These are phyloP conservation scores for Sutorius australiensis DNA, from an alignment of 768 basidiomycete genomes.

Conservation along the genomic window DNA sequence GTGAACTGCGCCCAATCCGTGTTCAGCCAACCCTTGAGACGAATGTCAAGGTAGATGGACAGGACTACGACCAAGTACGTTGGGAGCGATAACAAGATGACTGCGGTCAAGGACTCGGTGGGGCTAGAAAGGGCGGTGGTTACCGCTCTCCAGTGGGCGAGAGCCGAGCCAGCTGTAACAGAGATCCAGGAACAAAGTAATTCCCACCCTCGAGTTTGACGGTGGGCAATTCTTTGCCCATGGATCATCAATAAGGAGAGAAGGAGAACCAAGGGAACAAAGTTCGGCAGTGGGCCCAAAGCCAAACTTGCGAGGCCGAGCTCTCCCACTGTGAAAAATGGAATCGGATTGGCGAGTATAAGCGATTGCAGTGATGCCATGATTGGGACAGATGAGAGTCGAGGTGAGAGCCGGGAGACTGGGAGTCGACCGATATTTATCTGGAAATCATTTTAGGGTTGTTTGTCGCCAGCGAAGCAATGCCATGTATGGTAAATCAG, in stretches of 20 bases:
- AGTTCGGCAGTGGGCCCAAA: slow-evolving; percentile 28
- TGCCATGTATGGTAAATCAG: slow-evolving; percentile 1
- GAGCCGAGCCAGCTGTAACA: slow-evolving; percentile 39
- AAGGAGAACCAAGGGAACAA: slow-evolving; percentile 33
- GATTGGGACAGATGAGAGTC: slow-evolving; percentile 10
- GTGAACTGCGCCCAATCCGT: slow-evolving; percentile 43
- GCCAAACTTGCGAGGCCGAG: slow-evolving; percentile 24
- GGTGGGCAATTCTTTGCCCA: slow-evolving; percentile 28
- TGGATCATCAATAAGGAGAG: slow-evolving; percentile 28
- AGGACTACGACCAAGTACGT: slow-evolving; percentile 44
- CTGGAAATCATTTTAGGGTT: slow-evolving; percentile 15
- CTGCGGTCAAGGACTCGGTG: slow-evolving; percentile 43
- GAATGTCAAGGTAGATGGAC: slow-evolving; percentile 38
- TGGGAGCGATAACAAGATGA: slow-evolving; percentile 39
- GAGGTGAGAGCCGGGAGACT: neutral
- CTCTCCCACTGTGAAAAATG: slow-evolving; percentile 24
- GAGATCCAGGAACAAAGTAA: slow-evolving; percentile 33
- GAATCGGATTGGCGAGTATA: slow-evolving; percentile 25
- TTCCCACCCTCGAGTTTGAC: slow-evolving; percentile 29
- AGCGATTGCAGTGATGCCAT: slow-evolving; percentile 24
- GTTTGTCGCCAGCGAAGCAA: slow-evolving; percentile 17
- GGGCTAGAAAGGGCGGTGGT: slow-evolving; percentile 54
- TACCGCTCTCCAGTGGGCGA: slow-evolving; percentile 44
- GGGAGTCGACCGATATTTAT: slow-evolving; percentile 12
- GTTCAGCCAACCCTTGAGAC: slow-evolving; percentile 28